Base-by-base conservation (phyloP, 371 early-diverging fungal genomes). In the Circinella minor region DNA sequence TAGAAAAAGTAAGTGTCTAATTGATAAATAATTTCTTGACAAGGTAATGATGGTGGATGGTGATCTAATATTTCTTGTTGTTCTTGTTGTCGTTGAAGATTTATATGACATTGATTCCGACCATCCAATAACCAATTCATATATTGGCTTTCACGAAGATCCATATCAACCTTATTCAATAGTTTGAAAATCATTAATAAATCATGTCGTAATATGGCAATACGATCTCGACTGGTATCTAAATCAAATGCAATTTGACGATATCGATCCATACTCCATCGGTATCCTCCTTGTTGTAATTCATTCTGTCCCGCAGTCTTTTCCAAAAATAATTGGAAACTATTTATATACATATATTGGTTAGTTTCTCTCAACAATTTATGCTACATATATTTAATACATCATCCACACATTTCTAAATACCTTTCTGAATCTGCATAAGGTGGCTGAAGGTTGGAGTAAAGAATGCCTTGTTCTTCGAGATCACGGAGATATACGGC, bases 91-190 rank as follows among this genome's bases (percentile, higher is more conserved):
- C 8, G 20, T 48, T 38, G 15, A n/a, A 34, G 36, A 9, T 47
- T 55, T 11, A 37, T 68, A 34, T 57, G 61, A 51, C 68, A 68
- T 5, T 47, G 54, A 0, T n/a, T 39, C 20, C 75, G 71, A 6
- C 77, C 78, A 66, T 87, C 88, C 69, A 84, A 61, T 46, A 87
- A 66, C 88, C 88, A 87, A 36, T 87, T 87, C 63, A 78, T 69
- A 55, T 82, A 87, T 46, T 84, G 86, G 13, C 71, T 78, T 69
- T 86, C 85, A 39, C 81, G 55, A 18, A 86, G 66, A 43, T 81
- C 76, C 14, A 68, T 62, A 46, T 87, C 88, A 36, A 84, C 60
- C 61, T 79, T 81, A 62, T 86, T 87, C 57, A 87, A 68, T 4
- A 75, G 63, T 60, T 81, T 77, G 63, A 87, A 87, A 1, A 79